Conservation (phyloP, 805 yeast genomes). For the Deakozyma indianensis region DNA sequence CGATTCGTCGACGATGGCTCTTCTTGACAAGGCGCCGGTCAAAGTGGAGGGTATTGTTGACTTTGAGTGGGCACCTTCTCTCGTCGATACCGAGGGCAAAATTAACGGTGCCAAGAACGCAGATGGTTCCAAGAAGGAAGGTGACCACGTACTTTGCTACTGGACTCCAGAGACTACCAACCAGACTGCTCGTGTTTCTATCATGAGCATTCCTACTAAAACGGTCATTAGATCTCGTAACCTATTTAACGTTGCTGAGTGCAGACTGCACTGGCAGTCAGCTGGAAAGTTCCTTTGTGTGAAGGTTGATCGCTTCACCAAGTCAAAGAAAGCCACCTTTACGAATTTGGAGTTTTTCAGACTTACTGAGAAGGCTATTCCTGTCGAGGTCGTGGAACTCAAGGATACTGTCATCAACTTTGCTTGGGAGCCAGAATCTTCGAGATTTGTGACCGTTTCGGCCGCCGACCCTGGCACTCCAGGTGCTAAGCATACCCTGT, state of each 20-base stretch:
- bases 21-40: conserved; percentile 74
- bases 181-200: conserved; percentile 87
- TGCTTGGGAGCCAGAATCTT: conserved; percentile 93
- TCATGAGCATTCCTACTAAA: conserved; percentile 77
- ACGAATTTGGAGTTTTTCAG: conserved; percentile 88
- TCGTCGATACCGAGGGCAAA: conserved; percentile 45
- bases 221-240: conserved; percentile 79
- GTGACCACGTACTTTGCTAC: conserved; percentile 60
- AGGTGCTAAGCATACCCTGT: conserved; percentile 33
- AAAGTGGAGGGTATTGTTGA: conserved; percentile 76
- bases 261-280: conserved; percentile 88
- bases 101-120: not conserved
- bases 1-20: conserved; percentile 63
- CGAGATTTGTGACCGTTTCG: conserved; percentile 71
- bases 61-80: conserved; percentile 91
- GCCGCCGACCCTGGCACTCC: conserved; percentile 28
- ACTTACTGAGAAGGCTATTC: conserved; percentile 74
- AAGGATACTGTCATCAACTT: conserved; percentile 78
- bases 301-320: conserved; percentile 93
- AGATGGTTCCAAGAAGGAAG: conserved; percentile 27
- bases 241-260: conserved; percentile 86
- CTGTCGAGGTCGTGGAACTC: conserved; percentile 87
- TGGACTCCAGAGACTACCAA: conserved; percentile 94
- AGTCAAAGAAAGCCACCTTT: conserved; percentile 82
- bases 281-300: conserved; percentile 75